Evolutionary conservation across 2,329 filamentous ascomycete species (phyloP), one percentile per base, ranked within the genome.

Genomic region (Talaromyces sp.): DNA sequence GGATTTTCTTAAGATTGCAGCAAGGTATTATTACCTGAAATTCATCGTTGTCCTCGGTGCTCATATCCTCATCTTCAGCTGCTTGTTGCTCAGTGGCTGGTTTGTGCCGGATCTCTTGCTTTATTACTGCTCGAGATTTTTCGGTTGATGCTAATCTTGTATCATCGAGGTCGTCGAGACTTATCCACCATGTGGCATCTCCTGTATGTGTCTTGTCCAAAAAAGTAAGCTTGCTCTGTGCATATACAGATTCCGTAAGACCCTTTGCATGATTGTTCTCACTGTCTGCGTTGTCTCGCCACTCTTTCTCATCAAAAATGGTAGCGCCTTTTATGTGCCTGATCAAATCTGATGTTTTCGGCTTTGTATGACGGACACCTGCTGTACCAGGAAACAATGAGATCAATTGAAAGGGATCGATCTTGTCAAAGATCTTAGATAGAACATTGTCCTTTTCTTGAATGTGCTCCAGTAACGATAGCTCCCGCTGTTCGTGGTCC

Each of bases 391-490:
- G 86, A 68, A 88, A 88, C 1, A 86, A 79, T 11, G 79, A 78
- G 16, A 80, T 80, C 54, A 84, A 75, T 5, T 83, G 82, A 44
- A 82, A 79, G 1, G 77, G 75, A 66, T 86, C 84, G 56, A 86
- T 78, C 64, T 84, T 83, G 68, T 88, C 85, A 28, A 86, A 77
- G 23, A 88, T 73, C 61, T 83, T 85, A 7, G 76, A 76, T 58
- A 88, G 82, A 18, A 84, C 79, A 69, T 80, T 83, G 68, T 88
- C 86, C 69, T 88, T 88, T 31, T 82, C 80, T 60, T 76, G 75
- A 12, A 88, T 71, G 46, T 80, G 78, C 4, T 79, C 72, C 18
- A 85, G 70, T 5, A 88, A 75, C 23, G 75, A 74, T 31, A 76
- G 71, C 25, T 85, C 78, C 37, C 83, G 80, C 37, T 74, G 72